Conservation (phyloP, 805 yeast species). For the Saccharomycopsis javanensis region DNA sequence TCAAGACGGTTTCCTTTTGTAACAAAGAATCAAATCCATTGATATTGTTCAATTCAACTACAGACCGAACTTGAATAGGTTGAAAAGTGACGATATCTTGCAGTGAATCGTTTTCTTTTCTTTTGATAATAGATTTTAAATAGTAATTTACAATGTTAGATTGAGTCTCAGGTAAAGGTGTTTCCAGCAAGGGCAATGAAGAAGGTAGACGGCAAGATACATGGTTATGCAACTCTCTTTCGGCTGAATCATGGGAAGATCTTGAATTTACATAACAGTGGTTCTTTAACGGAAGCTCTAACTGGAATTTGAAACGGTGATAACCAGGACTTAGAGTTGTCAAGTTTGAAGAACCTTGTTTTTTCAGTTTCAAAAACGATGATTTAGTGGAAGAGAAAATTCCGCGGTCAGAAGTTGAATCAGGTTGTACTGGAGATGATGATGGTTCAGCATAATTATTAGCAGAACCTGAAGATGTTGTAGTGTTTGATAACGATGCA, state of each 20-base stretch:
- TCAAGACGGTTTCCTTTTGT: not conserved
- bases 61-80: not conserved
- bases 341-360: not conserved
- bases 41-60: not conserved
- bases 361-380: not conserved
- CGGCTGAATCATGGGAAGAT: not conserved
- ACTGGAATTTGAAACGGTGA: conserved; percentile 13
- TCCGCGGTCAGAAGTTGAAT: not conserved
- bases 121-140: conserved; percentile 14
- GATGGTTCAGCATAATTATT: not conserved
- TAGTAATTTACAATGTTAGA: conserved; percentile 6
- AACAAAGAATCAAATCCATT: not conserved
- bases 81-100: not conserved
- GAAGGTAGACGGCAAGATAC: conserved; percentile 12
- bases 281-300: conserved; percentile 15
- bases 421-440: not conserved
- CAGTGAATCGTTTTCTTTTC: not conserved
- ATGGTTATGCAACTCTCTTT: conserved; percentile 10
- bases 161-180: not conserved
- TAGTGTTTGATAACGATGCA: too few relatives aligned
- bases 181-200: conserved; percentile 3
- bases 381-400: not conserved
- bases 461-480: too few relatives aligned
- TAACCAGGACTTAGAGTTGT: conserved; percentile 13
- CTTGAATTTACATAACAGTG: conserved; percentile 9